Conservation (phyloP, 371 early-diverging fungal genomes). For the Mucor piriformis region DNA sequence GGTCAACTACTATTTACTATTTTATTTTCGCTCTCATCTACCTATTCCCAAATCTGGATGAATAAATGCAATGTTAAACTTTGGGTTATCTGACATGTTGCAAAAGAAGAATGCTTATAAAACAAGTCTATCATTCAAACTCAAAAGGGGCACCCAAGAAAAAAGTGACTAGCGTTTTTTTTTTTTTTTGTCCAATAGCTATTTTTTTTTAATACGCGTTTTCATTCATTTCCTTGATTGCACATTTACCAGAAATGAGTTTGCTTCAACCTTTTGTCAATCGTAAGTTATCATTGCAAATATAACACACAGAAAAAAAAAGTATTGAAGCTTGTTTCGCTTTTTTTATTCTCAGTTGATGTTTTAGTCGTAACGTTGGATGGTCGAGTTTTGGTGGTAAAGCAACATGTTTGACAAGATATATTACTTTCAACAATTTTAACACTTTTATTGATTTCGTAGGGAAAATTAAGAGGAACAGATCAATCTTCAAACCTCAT, state of each 20-base stretch:
- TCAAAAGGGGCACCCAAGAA: not conserved
- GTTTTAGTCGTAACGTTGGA: constrained; percentile 64
- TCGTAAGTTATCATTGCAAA: constrained; percentile 15
- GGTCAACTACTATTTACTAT: not conserved
- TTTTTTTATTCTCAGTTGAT: constrained; percentile 19
- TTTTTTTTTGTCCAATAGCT: not conserved
- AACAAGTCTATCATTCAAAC: not conserved
- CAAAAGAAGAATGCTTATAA: not conserved
- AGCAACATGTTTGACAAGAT: not conserved
- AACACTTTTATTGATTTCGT: constrained; percentile 2
- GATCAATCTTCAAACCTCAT: constrained; percentile 84
- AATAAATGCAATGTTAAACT: constrained; percentile 69
- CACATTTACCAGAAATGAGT: constrained; percentile 27
- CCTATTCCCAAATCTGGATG: constrained; percentile 94
- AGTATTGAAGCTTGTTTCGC: not conserved
- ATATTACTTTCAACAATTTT: too few species aligned
- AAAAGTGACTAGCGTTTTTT: constrained; percentile 1
- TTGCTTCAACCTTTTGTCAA: constrained; percentile 43
- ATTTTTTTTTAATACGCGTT: constrained; percentile 4
- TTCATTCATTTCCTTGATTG: not conserved
- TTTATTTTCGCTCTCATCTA: constrained; percentile 18
- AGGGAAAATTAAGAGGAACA: constrained; percentile 77
- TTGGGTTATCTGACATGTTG: constrained; percentile 20
- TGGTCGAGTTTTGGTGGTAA: constrained; percentile 67
- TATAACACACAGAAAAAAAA: not conserved